Evolutionary conservation across 148 eudicot species (phyloP).

Genomic region (Rheum nobile): DNA sequence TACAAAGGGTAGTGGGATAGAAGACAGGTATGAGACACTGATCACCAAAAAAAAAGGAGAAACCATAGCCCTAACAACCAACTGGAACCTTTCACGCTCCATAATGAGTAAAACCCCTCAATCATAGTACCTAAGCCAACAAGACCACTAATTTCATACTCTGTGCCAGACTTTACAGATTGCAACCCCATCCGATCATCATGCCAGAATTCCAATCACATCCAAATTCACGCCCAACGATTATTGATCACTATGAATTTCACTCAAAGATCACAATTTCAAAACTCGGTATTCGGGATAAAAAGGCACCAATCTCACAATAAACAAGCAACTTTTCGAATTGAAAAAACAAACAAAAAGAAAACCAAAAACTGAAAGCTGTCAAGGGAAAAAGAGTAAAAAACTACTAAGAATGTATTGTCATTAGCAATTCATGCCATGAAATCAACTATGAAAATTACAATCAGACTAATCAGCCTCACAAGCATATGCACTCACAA

Average conservation of each 20-base stretch:
- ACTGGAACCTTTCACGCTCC: not conserved
- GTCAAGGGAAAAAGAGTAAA: constrained; percentile 13
- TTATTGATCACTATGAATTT: no score
- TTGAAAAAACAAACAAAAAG: not conserved
- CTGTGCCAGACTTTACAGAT: not conserved
- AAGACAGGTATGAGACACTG: not conserved
- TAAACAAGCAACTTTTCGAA: not conserved
- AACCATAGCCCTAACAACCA: not conserved
- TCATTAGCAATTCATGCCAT: not conserved
- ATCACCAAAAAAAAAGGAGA: not conserved
- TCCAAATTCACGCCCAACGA: not conserved
- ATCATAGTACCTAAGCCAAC: not conserved
- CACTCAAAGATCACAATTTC: not conserved
- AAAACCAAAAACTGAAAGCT: constrained; percentile 31
- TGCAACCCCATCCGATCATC: not conserved
- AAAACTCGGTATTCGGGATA: not conserved
- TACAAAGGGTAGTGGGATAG: not conserved
- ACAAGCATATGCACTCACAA: constrained; percentile 38
- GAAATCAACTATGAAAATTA: not conserved
- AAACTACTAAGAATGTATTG: not conserved
- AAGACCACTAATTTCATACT: not conserved
- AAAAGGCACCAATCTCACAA: not conserved
- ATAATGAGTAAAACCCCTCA: no score
- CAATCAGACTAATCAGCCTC: constrained; percentile 5
- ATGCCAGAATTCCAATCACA: no score